Percentiles rank a stretch among this genome's conserved stretches.
phyloP scores from a whole-genome alignment of 805 yeast genomes.

The Lipomyces kockii region DNA sequence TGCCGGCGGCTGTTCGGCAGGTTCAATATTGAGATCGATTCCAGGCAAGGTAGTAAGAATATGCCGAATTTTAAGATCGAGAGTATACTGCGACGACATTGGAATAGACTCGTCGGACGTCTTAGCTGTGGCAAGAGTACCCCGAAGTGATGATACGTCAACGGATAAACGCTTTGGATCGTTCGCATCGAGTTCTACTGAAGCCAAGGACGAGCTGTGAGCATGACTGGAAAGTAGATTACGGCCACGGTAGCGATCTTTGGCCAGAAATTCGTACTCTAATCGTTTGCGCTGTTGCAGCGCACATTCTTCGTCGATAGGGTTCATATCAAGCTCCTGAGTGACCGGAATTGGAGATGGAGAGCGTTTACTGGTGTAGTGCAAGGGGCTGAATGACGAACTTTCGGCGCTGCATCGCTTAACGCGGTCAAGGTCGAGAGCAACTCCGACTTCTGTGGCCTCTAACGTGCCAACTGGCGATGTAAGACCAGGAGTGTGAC shows the following conservation, averaged over 20 bases:
- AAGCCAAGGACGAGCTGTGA: constrained; percentile 9
- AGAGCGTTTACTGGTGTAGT: neutral
- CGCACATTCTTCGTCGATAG: constrained; percentile 24
- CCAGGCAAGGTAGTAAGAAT: constrained; percentile 16
- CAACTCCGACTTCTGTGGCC: constrained; percentile 22
- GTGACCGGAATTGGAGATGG: constrained; percentile 7
- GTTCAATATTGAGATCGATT: constrained; percentile 10
- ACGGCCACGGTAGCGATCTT: constrained; percentile 23
- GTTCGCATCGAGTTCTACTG: constrained; percentile 13
- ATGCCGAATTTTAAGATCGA: constrained; percentile 30
- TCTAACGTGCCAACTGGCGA: constrained; percentile 33
- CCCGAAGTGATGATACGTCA: constrained; percentile 28
- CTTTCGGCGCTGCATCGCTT: neutral
- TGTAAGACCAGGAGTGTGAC: constrained; percentile 4
- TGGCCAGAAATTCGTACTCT: constrained; percentile 14
- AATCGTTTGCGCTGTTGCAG: constrained; percentile 11
- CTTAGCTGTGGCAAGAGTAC: constrained; percentile 14
- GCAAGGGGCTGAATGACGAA: constrained; percentile 13
- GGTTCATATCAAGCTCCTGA: constrained; percentile 2
- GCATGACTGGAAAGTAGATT: constrained; percentile 12
- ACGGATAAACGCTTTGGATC: constrained; percentile 29
- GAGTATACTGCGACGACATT: constrained; percentile 16
- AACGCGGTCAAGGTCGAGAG: constrained; percentile 24
- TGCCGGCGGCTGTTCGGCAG: constrained; percentile 12
- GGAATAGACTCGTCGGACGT: constrained; percentile 7